Evolutionary conservation across 768 basidiomycete species (phyloP), one percentile per base, ranked within the genome.

Genomic region (Coprinopsis strossmayeri): DNA sequence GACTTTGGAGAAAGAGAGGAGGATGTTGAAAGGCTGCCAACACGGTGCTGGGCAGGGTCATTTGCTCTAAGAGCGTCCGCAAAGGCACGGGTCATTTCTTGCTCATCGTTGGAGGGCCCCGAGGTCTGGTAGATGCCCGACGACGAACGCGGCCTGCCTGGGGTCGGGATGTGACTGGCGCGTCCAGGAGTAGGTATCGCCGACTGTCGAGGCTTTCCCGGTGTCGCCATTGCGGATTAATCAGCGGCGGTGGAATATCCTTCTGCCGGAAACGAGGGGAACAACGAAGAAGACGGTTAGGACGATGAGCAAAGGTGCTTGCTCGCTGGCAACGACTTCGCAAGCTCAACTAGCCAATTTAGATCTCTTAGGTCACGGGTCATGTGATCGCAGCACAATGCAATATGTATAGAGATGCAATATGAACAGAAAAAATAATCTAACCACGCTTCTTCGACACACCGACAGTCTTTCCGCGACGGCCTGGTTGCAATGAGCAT

Each of bases 391-490:
- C 42, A 50, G 30, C 7, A 32, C 7, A 32, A 38, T 38, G 24
- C 40, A 49, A 35, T 34, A 37, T 46, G 43, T 37, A 50, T 35
- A 23, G 45, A 27, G 45, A 41, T 44, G 35, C 10, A 50, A 50
- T 48, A 42, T 39, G 53, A 47, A 54, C 53, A 50, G 40, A 38
- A 49, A 41, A 48, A 47, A 34, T 45, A 48, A 49, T 60, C 64
- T 72, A 78, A 68, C 72, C 72, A 59, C 76, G 76, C 82, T 93
- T 94, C 79, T 93, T 93, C 58, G 91, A 92, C 62, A 93, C 91
- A 82, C 91, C 91, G 58, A 92, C 91, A 51, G 91, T 93, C 79
- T 94, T 94, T 54, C 91, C 91, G 55, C 90, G 90, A 72, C 91
- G 91, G 67, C 91, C 91, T 91, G 58, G 17, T 17, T 35, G 21